A percentile compares a stretch with the other conserved stretches of the same genome.
Evolutionary conservation across 768 basidiomycete species (phyloP).

Genomic region (Saitozyma sp.): DNA sequence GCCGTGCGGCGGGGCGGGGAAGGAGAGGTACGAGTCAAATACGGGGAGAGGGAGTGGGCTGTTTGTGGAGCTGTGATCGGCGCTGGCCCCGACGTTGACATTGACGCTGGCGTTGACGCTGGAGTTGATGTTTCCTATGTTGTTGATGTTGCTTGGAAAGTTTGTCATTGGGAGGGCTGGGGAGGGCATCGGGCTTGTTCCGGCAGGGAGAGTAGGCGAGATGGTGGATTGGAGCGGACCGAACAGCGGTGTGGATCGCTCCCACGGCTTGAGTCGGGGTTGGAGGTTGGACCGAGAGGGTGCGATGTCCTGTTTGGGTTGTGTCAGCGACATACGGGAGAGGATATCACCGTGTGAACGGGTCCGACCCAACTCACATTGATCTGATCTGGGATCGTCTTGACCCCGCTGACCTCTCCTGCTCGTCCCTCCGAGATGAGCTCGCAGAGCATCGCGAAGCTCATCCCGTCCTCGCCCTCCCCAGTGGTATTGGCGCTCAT

Average conservation of each 20-base stretch:
- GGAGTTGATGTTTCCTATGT: no score
- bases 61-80: no score
- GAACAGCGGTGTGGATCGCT: neutral
- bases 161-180: no score
- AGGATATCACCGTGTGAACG: neutral
- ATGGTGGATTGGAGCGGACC: no score
- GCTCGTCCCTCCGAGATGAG: conserved; percentile 35
- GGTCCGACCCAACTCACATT: conserved; percentile 24
- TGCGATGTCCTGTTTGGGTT: conserved; percentile 11
- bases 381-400: conserved; percentile 27
- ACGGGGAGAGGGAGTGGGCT: no score
- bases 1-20: no score
- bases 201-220: no score
- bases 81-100: no score
- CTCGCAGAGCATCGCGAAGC: conserved; percentile 23
- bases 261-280: conserved; percentile 25
- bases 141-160: no score
- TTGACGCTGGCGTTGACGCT: no score
- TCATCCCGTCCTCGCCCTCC: conserved; percentile 15
- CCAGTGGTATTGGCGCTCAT: conserved; percentile 12
- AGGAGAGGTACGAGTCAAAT: no score
- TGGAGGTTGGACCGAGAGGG: conserved; percentile 8
- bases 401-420: conserved; percentile 19
- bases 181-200: no score
- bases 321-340: neutral